These are phyloP conservation scores for Geranium brycei DNA, from an alignment of 345 rosid species.

Conservation along the genomic window DNA sequence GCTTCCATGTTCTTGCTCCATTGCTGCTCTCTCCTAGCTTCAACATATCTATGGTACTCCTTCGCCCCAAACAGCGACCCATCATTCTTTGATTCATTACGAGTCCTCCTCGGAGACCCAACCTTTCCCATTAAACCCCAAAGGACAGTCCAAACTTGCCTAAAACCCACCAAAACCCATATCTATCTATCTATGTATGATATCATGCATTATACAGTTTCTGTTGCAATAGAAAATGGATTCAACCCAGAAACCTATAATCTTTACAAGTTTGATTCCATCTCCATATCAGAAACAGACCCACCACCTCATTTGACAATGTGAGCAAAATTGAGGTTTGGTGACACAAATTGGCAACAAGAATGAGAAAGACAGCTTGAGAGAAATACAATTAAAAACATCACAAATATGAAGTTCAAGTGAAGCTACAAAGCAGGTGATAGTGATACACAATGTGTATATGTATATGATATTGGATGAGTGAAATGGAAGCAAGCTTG, in stretches of 20 bases:
- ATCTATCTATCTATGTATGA: no score
- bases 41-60: constrained; percentile 27
- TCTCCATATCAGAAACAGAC: constrained; percentile 17
- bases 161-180: not conserved
- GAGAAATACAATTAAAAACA: constrained; percentile 13
- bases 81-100: constrained; percentile 14
- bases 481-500: constrained; percentile 42
- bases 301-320: constrained; percentile 20
- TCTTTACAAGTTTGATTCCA: not conserved
- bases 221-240: not conserved
- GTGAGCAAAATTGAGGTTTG: constrained; percentile 18
- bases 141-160: not conserved
- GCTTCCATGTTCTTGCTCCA: constrained; percentile 22
- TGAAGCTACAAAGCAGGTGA: constrained; percentile 43
- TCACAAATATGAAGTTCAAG: constrained; percentile 25
- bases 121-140: constrained; percentile 38
- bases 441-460: constrained; percentile 9
- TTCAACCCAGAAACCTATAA: not conserved
- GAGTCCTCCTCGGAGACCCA: constrained; percentile 34
- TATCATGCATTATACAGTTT: not conserved
- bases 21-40: constrained; percentile 26
- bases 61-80: constrained; percentile 22
- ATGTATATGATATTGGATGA: constrained; percentile 11
- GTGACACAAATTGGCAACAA: constrained; percentile 15
- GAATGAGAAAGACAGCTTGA: constrained; percentile 7